These are phyloP conservation scores for Gracilariopsis chorda DNA, from an alignment of 23 red algal genomes.

Conservation along the genomic window DNA sequence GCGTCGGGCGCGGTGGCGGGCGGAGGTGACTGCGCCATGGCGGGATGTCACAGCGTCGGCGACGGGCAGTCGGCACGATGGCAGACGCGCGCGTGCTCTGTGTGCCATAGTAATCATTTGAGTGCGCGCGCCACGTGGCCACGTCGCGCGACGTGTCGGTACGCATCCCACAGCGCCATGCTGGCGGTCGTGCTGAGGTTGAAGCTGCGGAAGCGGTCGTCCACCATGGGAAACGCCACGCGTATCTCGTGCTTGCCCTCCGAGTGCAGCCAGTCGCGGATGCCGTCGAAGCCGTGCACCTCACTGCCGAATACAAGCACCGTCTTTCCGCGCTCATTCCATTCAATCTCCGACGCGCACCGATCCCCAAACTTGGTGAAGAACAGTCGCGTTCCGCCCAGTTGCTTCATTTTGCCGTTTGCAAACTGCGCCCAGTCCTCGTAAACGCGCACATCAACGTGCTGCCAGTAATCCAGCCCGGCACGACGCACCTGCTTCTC, in stretches of 20 bases:
- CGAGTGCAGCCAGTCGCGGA: conserved; percentile 37
- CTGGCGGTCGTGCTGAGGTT: conserved; percentile 73
- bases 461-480: conserved; percentile 94
- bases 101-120: too few species aligned
- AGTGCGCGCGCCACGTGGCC: too few species aligned
- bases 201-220: conserved; percentile 56
- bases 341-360: conserved; percentile 41
- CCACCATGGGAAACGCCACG: conserved; percentile 73
- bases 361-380: conserved; percentile 81
- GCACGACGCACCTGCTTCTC: conserved; percentile 80
- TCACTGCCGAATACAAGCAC: conserved; percentile 66
- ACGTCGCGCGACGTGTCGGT: conserved; percentile 2
- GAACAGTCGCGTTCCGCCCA: conserved; percentile 56
- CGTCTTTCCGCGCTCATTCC: conserved; percentile 24
- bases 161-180: conserved; percentile 74
- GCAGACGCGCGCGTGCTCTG: too few species aligned
- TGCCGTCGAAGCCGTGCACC: conserved; percentile 57
- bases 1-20: too few species aligned
- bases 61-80: too few species aligned
- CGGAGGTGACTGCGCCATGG: too few species aligned
- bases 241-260: neutral
- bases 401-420: conserved; percentile 18
- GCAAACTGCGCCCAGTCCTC: conserved; percentile 77
- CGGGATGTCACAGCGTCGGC: too few species aligned
- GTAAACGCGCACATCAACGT: conserved; percentile 76